Evolutionary conservation across 768 basidiomycete species (phyloP).

Genomic region (Omphalotus guepiniiformis): DNA sequence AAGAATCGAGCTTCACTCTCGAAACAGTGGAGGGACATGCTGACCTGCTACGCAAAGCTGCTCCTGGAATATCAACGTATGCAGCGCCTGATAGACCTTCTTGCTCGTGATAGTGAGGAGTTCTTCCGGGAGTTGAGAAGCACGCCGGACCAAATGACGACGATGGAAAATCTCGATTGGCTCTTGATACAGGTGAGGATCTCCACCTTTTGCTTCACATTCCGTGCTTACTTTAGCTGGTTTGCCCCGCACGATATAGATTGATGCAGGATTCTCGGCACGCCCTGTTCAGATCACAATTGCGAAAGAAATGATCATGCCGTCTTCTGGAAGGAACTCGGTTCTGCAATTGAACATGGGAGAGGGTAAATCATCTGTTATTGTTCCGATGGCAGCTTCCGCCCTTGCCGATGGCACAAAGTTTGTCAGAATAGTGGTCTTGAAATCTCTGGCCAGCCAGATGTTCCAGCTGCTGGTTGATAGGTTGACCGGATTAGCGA

Average conservation of each 20-base stretch:
- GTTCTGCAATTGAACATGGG: slow-evolving; percentile 55
- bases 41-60: slow-evolving; percentile 25
- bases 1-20: slow-evolving; percentile 15
- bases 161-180: slow-evolving; percentile 32
- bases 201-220: background rate
- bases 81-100: slow-evolving; percentile 27
- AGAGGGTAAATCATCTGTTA: slow-evolving; percentile 51
- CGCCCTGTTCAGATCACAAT: slow-evolving; percentile 39
- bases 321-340: slow-evolving; percentile 30
- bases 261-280: slow-evolving; percentile 39
- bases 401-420: slow-evolving; percentile 38
- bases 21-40: slow-evolving; percentile 24
- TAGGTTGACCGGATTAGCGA: slow-evolving; percentile 38
- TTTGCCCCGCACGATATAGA: slow-evolving; percentile 22
- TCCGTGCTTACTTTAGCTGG: background rate
- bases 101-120: background rate
- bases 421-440: slow-evolving; percentile 44
- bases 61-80: slow-evolving; percentile 32
- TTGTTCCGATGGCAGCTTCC: slow-evolving; percentile 40
- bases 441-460: slow-evolving; percentile 42
- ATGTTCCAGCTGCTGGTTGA: slow-evolving; percentile 47
- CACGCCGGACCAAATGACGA: slow-evolving; percentile 4
- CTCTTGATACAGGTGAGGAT: slow-evolving; percentile 37
- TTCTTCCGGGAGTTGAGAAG: background rate
- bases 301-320: slow-evolving; percentile 44